Base-by-base conservation (phyloP, 257 asterid genomes). In the Striga asiatica region DNA sequence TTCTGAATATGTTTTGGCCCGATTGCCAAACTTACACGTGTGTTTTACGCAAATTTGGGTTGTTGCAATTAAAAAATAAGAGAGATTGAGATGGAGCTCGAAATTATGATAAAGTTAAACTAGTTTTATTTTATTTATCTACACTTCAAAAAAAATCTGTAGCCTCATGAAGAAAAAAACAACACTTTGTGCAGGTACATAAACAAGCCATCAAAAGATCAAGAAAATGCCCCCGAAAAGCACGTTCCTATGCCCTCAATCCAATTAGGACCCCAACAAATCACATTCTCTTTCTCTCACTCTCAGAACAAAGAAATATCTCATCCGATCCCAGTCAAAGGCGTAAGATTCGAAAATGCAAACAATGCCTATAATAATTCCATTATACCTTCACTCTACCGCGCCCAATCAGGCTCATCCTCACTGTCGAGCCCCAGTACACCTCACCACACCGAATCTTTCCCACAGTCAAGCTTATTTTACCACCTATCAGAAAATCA, bases 251-350 rank as follows among this genome's bases (percentile, higher is more conserved):
- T 62, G 55, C 71, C 66, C 72, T 32, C 61, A 14, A 9, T 32
- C 73, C 22, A 83, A 79, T 62, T 69, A 69, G 61, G 73, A 74
- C 51, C 74, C 84, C 6, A 84, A 82, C 48, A 19, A 21, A 41
- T 13, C 16, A 41, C 13, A 21, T 68, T 61, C 77, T 50, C 83
- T 39, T 61, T 64, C 46, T 25, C 66, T 25, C 48, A 47, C 56
- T 70, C 81, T 52, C 81, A 66, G 57, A 60, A 52, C 24, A 69
- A 65, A 64, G 81, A 61, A 50, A 60, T 76, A 47, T 70, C 83
- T 39, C 77, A 79, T 50, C 89, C 88, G 1, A 66, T 76, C 35
- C 76, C 89, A 9, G 78, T 82, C 28, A 65, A 76, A 72, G 85
- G 93, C 18, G 37, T 73, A 42, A 71, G 88, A 48, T 60, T 68